Base-by-base conservation (phyloP, 2,329 filamentous ascomycete genomes). In the Colletotrichum lini region DNA sequence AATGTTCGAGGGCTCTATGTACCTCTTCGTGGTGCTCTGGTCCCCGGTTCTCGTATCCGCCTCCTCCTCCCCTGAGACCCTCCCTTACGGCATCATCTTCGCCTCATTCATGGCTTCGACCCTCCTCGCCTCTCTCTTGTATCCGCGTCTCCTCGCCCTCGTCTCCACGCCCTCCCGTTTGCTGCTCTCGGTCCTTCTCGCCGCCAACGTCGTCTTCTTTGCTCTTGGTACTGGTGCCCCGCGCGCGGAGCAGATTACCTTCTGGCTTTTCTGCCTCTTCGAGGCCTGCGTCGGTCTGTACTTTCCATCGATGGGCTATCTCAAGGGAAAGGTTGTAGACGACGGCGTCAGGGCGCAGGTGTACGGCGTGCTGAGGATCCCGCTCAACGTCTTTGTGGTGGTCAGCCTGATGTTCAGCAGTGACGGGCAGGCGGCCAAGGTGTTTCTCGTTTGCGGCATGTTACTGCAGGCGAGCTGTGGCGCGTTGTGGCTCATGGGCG, bases 1-100 rank as follows among this genome's bases (percentile, higher is more conserved):
- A 62, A 83, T 89, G 75, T 90, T 90, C 75, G 88, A 90, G 77
- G 87, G 87, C 16, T 86, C 85, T 18, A 87, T 90, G 81, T 90
- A 89, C 76, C 82, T 90, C 26, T 90, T 89, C 77, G 87, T 90
- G 62, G 89, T 90, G 76, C 88, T 89, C 79, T 90, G 88, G 84
- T 84, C 86, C 2, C 86, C 88, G 0, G 85, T 86, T 3, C 79
- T 90, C 54, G 83, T 80, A 63, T 79, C 81, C 3, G 78, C 80
- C 2, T 77, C 78, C n/a, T 64, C 76, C 8, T 62, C 77, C 1
- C 49, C 72, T 1, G 26, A 63, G 38, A 74, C 67, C 12, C 77
- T 81, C 42, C 80, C 82, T 0, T 87, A 89, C 72, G 86, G 88
- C 9, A 82, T 89, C 62, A 86, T 89, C 54, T 90, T 90, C 72